phyloP scores from a whole-genome alignment of 1,284 basidiomycete genomes.

The Pseudozyma flocculosa region DNA sequence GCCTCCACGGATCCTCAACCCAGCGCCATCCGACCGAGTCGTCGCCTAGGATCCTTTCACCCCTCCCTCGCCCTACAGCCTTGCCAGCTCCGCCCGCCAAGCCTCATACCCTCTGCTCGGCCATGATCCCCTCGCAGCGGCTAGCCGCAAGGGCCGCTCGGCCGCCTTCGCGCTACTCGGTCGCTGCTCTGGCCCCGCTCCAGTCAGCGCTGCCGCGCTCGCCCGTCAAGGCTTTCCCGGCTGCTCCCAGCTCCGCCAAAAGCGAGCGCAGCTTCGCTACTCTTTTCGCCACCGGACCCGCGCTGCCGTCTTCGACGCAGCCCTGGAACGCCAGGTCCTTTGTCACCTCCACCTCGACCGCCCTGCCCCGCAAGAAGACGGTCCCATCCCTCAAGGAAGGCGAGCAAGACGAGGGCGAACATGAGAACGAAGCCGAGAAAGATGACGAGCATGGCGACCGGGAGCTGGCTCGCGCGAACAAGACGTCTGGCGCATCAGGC shows the following conservation, averaged over 20 bases:
- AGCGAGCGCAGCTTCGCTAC: no score
- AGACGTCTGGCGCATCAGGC: no score
- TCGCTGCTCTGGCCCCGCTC: not conserved
- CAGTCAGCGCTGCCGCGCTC: not conserved
- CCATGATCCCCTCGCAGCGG: constrained; percentile 32
- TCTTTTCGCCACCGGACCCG: no score
- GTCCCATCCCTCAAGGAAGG: constrained; percentile 8
- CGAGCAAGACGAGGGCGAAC: constrained; percentile 20
- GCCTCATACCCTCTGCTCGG: no score
- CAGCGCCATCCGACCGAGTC: no score
- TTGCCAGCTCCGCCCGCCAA: no score
- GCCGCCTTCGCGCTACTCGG: not conserved
- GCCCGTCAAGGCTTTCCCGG: not conserved
- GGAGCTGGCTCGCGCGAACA: constrained; percentile 7
- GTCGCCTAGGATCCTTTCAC: no score
- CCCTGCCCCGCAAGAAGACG: constrained; percentile 14
- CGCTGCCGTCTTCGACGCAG: no score
- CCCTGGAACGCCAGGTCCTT: not conserved
- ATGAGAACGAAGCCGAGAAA: constrained; percentile 18
- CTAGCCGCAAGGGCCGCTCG: constrained; percentile 18
- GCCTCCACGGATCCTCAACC: no score
- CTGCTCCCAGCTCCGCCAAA: not conserved
- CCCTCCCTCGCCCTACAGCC: no score
- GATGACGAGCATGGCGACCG: constrained; percentile 8
- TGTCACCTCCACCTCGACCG: constrained; percentile 13